phyloP scores from a whole-genome alignment of 805 yeast genomes.

The Starmerella apicola region DNA sequence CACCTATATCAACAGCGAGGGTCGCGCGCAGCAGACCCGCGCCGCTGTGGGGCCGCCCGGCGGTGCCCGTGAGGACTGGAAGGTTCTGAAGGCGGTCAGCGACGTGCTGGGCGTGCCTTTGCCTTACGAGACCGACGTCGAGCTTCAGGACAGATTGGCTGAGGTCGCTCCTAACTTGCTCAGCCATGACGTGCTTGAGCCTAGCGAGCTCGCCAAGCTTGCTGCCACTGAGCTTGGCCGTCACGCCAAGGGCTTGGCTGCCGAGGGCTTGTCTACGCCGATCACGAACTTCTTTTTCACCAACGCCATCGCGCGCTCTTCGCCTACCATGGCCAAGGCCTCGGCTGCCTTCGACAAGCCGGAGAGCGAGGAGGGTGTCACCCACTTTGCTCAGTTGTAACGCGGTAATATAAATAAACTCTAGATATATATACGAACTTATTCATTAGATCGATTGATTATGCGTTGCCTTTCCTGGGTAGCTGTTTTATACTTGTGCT shows the following conservation, averaged over 20 bases:
- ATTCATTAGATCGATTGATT: no score
- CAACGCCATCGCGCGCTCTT: constrained; percentile 72
- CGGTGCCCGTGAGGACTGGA: constrained; percentile 86
- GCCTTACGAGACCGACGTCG: constrained; percentile 62
- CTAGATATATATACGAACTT: no score
- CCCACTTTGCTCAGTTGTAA: no score
- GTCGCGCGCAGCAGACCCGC: constrained; percentile 71
- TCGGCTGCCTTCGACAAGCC: constrained; percentile 34
- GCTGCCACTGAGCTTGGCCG: constrained; percentile 33
- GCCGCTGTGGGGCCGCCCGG: constrained; percentile 86
- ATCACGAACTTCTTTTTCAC: constrained; percentile 79
- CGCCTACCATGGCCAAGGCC: constrained; percentile 85
- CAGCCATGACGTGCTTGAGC: constrained; percentile 63
- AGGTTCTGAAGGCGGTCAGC: constrained; percentile 67
- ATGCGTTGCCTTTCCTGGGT: no score
- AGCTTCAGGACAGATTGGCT: constrained; percentile 55
- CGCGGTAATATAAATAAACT: no score
- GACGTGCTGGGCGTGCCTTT: constrained; percentile 60
- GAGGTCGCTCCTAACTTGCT: constrained; percentile 73
- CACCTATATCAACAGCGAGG: constrained; percentile 81
- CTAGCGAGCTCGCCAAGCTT: constrained; percentile 45
- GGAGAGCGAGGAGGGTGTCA: neutral
- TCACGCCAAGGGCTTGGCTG: constrained; percentile 31
- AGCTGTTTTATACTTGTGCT: no score
- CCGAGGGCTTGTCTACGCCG: constrained; percentile 43